phyloP scores from a whole-genome alignment of 148 eudicot species.

The Amaranthus hypochondriacus region DNA sequence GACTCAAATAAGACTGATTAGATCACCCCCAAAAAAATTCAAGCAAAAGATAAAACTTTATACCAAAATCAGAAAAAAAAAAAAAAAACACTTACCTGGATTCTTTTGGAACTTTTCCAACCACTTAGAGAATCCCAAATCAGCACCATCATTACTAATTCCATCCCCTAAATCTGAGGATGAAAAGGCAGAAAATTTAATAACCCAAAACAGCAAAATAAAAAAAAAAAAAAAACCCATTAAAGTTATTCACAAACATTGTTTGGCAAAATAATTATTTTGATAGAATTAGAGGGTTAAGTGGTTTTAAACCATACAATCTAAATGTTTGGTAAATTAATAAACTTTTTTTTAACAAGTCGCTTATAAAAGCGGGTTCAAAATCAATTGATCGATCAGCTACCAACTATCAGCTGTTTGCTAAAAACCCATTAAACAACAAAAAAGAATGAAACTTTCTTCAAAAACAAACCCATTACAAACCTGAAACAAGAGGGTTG shows the following conservation, averaged over 20 bases:
- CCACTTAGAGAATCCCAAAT: conserved; percentile 84
- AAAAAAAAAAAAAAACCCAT: not conserved
- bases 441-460: not conserved
- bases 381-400: no score
- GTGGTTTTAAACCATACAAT: no score
- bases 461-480: not conserved
- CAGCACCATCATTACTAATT: conserved; percentile 41
- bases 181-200: conserved; percentile 23
- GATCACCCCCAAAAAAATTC: not conserved
- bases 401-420: no score
- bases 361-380: no score
- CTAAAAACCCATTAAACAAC: not conserved
- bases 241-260: not conserved
- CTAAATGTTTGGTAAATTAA: no score
- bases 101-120: conserved; percentile 51
- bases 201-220: not conserved
- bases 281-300: no score
- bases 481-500: conserved; percentile 63
- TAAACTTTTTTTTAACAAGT: no score
- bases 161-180: conserved; percentile 21
- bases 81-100: conserved; percentile 56
- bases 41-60: not conserved
- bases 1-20: not conserved
- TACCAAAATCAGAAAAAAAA: conserved; percentile 4
- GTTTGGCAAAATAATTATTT: no score